Evolutionary conservation across 345 rosid genomes (phyloP).

Genomic region (Linum trigynum): DNA sequence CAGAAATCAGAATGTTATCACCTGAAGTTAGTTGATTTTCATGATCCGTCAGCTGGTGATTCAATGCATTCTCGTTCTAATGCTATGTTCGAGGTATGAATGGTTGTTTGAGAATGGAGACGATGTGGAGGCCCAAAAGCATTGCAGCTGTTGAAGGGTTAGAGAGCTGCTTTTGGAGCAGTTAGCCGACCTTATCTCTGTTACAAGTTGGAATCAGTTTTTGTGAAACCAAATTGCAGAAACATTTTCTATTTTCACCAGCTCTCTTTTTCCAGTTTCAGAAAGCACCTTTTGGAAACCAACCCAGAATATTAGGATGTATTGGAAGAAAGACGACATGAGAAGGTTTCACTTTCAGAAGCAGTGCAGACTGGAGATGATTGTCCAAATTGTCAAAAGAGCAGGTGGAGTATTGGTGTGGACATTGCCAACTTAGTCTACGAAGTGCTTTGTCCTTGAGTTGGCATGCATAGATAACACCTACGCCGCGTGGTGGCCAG

Average conservation of each 20-base stretch:
- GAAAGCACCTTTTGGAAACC: not conserved
- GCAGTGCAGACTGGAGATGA: not conserved
- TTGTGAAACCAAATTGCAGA: not conserved
- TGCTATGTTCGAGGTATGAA: not conserved
- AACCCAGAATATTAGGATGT: not conserved
- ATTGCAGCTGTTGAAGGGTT: not conserved
- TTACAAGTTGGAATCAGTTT: not conserved
- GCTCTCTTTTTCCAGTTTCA: not conserved
- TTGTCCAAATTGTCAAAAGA: constrained; percentile 19
- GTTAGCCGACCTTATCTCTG: not conserved
- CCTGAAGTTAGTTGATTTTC: not conserved
- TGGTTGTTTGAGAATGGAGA: not conserved
- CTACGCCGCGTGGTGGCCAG: not conserved
- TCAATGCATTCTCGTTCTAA: not conserved
- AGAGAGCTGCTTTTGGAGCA: not conserved
- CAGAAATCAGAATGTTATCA: not conserved
- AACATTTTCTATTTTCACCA: not conserved
- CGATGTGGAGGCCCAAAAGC: not conserved
- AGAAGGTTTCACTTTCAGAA: not conserved
- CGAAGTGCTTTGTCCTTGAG: not conserved
- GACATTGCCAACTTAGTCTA: not conserved
- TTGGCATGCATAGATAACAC: not conserved
- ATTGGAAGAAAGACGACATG: not conserved
- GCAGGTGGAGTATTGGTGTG: constrained; percentile 23
- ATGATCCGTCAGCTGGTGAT: not conserved